These are phyloP conservation scores for Protomyces inundatus DNA, from an alignment of 1,139 yeast species.

Conservation along the genomic window DNA sequence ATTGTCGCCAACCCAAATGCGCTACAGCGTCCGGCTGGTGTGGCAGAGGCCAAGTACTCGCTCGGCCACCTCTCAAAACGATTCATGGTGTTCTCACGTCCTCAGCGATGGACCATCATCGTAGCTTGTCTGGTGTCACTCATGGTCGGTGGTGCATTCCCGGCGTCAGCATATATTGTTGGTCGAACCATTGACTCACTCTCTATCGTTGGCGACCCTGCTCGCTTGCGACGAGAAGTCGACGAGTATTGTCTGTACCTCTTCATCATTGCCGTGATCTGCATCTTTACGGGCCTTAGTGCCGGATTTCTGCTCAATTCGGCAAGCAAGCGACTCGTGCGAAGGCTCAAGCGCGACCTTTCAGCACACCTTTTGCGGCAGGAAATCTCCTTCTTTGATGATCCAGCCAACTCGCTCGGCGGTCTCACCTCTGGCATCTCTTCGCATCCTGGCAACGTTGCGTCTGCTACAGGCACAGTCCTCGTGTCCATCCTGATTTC, in stretches of 20 bases:
- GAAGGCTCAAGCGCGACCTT: constrained; percentile 47
- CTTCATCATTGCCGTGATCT: constrained; percentile 42
- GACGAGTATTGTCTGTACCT: constrained; percentile 41
- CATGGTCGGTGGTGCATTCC: constrained; percentile 20
- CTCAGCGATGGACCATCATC: constrained; percentile 7
- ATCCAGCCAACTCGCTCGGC: constrained; percentile 52
- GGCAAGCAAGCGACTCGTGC: constrained; percentile 44
- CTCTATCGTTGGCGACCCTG: constrained; percentile 8
- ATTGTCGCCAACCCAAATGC: constrained; percentile 21
- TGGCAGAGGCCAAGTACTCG: constrained; percentile 2
- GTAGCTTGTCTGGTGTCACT: constrained; percentile 4
- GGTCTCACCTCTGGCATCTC: constrained; percentile 51
- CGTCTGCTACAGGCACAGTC: constrained; percentile 44
- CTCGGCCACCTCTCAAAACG: neutral
- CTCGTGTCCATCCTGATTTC: constrained; percentile 28
- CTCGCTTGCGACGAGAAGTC: constrained; percentile 33
- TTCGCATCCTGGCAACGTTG: constrained; percentile 55
- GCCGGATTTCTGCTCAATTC: constrained; percentile 38
- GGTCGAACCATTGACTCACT: constrained; percentile 7
- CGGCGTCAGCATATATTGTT: constrained; percentile 10
- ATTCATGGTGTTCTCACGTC: neutral
- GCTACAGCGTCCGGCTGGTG: constrained; percentile 1
- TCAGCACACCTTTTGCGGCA: constrained; percentile 50
- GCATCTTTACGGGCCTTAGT: constrained; percentile 36
- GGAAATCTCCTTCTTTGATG: constrained; percentile 50